Conservation (phyloP, 805 yeast genomes). For the Helenozyma baotianmanensis region DNA sequence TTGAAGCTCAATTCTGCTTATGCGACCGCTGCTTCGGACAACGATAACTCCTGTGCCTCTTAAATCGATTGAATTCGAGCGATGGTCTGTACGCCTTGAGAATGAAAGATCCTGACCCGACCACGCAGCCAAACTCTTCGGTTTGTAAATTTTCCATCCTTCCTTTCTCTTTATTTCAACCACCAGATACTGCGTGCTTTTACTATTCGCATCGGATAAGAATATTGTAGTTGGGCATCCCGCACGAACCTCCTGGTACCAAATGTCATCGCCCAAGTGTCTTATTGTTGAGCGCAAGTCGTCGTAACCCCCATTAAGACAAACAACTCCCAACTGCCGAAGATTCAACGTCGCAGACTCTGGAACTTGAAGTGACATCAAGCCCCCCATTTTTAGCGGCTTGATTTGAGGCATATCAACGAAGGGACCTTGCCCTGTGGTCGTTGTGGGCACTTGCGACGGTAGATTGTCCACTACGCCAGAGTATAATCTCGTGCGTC, state of each 20-base stretch:
- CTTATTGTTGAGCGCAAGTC: slow-evolving; percentile 4
- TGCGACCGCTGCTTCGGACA: slow-evolving; percentile 1
- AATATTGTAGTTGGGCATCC: slow-evolving; percentile 5
- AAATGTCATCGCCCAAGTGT: slow-evolving; percentile 2
- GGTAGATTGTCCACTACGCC: too few species aligned
- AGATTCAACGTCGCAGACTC: slow-evolving; percentile 6
- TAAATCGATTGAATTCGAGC: too few species aligned
- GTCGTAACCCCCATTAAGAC: slow-evolving; percentile 4
- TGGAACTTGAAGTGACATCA: slow-evolving; percentile 8
- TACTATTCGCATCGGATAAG: slow-evolving; percentile 4
- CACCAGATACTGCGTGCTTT: slow-evolving; percentile 1
- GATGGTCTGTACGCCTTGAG: too few species aligned
- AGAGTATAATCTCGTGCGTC: too few species aligned
- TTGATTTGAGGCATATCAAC: slow-evolving; percentile 8
- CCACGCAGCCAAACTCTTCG: slow-evolving; percentile 9
- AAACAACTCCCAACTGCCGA: slow-evolving; percentile 4
- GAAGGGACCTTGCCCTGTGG: slow-evolving; percentile 13
- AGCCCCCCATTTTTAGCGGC: slow-evolving; percentile 3
- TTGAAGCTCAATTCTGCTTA: too few species aligned
- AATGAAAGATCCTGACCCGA: slow-evolving; percentile 8
- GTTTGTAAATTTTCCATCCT: slow-evolving; percentile 5
- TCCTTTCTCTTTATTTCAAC: slow-evolving; percentile 4
- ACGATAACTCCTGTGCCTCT: slow-evolving; percentile 3
- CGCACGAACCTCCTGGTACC: slow-evolving; percentile 11
- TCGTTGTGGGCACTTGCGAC: too few species aligned